Conservation (phyloP, 2,329 filamentous ascomycete genomes). For the Pyrenochaeta sp. region DNA sequence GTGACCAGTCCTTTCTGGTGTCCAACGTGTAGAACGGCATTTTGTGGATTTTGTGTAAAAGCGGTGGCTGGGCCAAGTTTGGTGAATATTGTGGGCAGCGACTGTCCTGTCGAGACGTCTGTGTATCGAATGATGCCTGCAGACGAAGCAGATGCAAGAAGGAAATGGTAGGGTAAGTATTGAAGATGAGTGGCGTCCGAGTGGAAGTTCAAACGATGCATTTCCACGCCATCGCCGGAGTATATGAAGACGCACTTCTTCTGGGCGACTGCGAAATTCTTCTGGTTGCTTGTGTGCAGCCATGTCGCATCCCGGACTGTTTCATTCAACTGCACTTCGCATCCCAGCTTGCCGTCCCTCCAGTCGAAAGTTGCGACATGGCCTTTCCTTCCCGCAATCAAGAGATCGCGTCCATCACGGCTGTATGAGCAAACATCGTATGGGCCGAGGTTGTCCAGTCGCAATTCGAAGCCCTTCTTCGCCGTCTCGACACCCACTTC, state of each 20-base stretch:
- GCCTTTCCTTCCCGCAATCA: constrained; percentile 88
- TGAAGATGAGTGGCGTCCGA: constrained; percentile 92
- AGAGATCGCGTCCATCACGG: constrained; percentile 82
- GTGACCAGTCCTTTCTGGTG: constrained; percentile 96
- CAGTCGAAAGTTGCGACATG: constrained; percentile 98
- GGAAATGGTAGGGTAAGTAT: constrained; percentile 94
- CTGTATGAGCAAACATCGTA: constrained; percentile 91
- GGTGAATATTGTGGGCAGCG: constrained; percentile 85
- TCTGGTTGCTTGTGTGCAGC: constrained; percentile 81
- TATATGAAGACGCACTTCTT: constrained; percentile 98
- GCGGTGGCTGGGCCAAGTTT: constrained; percentile 83
- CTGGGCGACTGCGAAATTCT: constrained; percentile 93
- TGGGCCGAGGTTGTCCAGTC: constrained; percentile 77
- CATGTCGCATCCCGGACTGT: constrained; percentile 89
- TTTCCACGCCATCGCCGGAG: constrained; percentile 85
- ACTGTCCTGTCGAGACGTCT: constrained; percentile 90
- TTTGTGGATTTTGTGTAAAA: constrained; percentile 87
- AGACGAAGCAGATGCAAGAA: constrained; percentile 85
- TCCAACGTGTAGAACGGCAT: constrained; percentile 89
- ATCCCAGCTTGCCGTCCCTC: constrained; percentile 88
- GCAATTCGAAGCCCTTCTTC: constrained; percentile 91
- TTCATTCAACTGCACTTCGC: constrained; percentile 89
- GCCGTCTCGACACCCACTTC: constrained; percentile 83
- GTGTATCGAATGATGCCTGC: constrained; percentile 87
- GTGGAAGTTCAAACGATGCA: constrained; percentile 90